Conservation (phyloP, 176 grass and related monocot species). For the Saccharum officinarum region DNA sequence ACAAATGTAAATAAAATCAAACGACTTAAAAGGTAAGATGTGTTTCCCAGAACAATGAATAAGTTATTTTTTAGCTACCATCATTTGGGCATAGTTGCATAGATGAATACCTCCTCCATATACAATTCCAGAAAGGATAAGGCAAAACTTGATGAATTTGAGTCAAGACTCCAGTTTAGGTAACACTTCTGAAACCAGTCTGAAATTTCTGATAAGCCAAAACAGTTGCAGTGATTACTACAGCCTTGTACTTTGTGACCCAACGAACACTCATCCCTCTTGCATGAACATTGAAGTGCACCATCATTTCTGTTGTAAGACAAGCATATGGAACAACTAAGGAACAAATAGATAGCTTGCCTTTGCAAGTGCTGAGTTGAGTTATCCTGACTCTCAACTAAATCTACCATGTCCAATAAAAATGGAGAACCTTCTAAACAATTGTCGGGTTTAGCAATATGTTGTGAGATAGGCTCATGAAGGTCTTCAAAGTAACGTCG, state of each 20-base stretch:
- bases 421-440: conserved; percentile 80
- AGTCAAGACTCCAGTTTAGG: conserved; percentile 43
- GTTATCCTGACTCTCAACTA: conserved; percentile 40
- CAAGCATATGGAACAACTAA: conserved; percentile 67
- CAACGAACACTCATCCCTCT: conserved; percentile 31
- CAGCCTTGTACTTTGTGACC: conserved; percentile 41
- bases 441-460: conserved; percentile 43
- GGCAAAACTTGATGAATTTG: conserved; percentile 57
- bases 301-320: conserved; percentile 37
- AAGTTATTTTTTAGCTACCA: not conserved
- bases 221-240: conserved; percentile 43
- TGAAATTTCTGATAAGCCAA: conserved; percentile 68
- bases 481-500: conserved; percentile 64
- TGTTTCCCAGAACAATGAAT: conserved; percentile 6
- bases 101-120: conserved; percentile 80
- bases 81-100: conserved; percentile 10
- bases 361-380: conserved; percentile 70
- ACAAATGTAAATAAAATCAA: conserved; percentile 6
- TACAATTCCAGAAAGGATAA: conserved; percentile 81
- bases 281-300: conserved; percentile 52
- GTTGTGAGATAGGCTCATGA: conserved; percentile 39
- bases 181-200: conserved; percentile 72
- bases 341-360: conserved; percentile 63
- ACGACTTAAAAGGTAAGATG: not conserved
- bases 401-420: conserved; percentile 35